These are phyloP conservation scores for Verticillium alfalfae DNA, from an alignment of 2,329 filamentous ascomycete species.

Conservation along the genomic window DNA sequence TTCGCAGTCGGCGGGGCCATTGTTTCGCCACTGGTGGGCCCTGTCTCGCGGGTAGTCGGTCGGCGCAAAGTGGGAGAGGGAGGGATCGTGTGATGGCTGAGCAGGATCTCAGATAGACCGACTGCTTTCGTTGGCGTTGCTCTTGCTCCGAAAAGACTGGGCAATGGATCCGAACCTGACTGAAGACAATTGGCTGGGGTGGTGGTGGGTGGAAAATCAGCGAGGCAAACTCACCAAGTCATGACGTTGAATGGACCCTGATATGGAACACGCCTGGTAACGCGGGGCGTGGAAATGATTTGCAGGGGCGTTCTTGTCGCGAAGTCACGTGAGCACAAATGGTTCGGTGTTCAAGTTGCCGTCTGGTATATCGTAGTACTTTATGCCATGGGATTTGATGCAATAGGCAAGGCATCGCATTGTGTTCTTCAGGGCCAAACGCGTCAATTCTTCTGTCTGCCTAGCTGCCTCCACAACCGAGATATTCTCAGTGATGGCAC, in stretches of 20 bases:
- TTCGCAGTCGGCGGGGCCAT: slow-evolving; percentile 10
- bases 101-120: background rate
- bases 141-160: too few relatives aligned
- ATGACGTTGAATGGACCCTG: background rate
- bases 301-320: slow-evolving; percentile 5
- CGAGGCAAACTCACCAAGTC: background rate
- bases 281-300: slow-evolving; percentile 2
- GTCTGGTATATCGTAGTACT: too few relatives aligned
- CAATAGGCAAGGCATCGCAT: background rate
- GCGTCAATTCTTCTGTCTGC: background rate
- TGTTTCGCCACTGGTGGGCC: background rate
- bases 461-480: background rate
- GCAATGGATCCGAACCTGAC: background rate
- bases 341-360: too few relatives aligned
- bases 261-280: background rate
- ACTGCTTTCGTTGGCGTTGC: background rate
- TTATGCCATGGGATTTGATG: too few relatives aligned
- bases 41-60: background rate
- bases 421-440: background rate
- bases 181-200: background rate
- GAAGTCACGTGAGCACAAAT: slow-evolving; percentile 2
- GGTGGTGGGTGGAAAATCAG: background rate
- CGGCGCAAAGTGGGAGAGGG: background rate
- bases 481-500: background rate
- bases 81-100: background rate